Evolutionary conservation across 1,139 yeast species (phyloP).

Genomic region (Sugiyamaella paludigena): DNA sequence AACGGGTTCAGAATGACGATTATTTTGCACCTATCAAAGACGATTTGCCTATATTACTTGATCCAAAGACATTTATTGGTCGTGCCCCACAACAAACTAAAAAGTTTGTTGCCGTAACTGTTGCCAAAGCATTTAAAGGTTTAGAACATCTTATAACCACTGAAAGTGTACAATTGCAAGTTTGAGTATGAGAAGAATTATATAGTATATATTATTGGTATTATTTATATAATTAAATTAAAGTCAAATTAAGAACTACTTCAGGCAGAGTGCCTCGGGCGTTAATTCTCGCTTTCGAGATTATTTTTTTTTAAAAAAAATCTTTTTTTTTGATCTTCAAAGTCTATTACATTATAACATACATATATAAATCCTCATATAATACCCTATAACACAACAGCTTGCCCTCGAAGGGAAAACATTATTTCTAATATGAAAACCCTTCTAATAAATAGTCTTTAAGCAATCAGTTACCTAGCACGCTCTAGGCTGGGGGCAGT

Average conservation of each 20-base stretch:
- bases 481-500: too few species aligned
- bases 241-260: neutral
- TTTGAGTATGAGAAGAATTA: conserved; percentile 19
- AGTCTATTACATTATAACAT: too few species aligned
- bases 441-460: too few species aligned
- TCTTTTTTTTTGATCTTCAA: too few species aligned
- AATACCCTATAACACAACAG: too few species aligned
- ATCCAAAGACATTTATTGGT: conserved; percentile 94
- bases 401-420: too few species aligned
- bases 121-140: conserved; percentile 76
- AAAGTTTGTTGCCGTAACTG: conserved; percentile 83
- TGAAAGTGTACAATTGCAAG: conserved; percentile 54
- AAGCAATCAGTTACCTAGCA: too few species aligned
- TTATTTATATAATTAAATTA: neutral
- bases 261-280: too few species aligned
- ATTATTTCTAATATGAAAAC: too few species aligned
- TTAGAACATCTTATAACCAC: conserved; percentile 57
- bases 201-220: neutral
- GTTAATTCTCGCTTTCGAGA: too few species aligned
- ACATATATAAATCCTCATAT: too few species aligned
- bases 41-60: conserved; percentile 74
- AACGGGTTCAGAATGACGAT: conserved; percentile 72
- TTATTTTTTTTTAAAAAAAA: too few species aligned
- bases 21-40: conserved; percentile 90
- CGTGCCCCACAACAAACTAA: conserved; percentile 98